Percentiles rank a stretch among this genome's conserved stretches.
These are phyloP conservation scores for Biscogniauxia mediterranea DNA, from an alignment of 2,329 filamentous ascomycete species.

Conservation along the genomic window DNA sequence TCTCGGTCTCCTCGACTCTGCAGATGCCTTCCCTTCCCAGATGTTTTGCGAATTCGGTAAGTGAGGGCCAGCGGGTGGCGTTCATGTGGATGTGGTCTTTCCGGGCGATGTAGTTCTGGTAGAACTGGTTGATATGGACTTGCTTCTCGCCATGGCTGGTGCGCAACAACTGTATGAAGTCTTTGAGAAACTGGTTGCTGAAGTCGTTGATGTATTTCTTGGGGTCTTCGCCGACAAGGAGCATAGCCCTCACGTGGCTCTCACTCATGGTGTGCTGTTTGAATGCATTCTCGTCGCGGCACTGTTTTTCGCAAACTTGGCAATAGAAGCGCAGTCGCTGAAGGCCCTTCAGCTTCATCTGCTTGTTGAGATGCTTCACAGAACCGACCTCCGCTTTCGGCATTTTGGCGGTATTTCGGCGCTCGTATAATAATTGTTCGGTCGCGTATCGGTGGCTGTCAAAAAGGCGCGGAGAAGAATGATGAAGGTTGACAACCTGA, in stretches of 20 bases:
- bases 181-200: slow-evolving; percentile 74
- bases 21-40: slow-evolving; percentile 85
- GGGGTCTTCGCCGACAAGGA: slow-evolving; percentile 82
- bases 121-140: slow-evolving; percentile 88
- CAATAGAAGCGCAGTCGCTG: slow-evolving; percentile 92
- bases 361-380: slow-evolving; percentile 87
- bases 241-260: slow-evolving; percentile 70
- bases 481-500: neutral
- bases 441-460: neutral
- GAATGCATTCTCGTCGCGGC: slow-evolving; percentile 85
- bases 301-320: slow-evolving; percentile 73
- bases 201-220: slow-evolving; percentile 81
- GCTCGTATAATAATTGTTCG: neutral
- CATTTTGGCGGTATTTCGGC: slow-evolving; percentile 56
- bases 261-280: slow-evolving; percentile 70
- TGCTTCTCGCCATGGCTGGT: slow-evolving; percentile 90
- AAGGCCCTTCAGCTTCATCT: slow-evolving; percentile 77
- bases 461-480: neutral
- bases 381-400: slow-evolving; percentile 88
- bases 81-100: slow-evolving; percentile 94
- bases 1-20: slow-evolving; percentile 82
- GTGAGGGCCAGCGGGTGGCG: slow-evolving; percentile 79
- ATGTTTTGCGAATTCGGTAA: slow-evolving; percentile 88
- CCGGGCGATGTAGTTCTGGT: slow-evolving; percentile 87
- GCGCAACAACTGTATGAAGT: slow-evolving; percentile 74